phyloP scores from a whole-genome alignment of 2,329 filamentous ascomycete genomes.

The Pseudogymnoascus sp. region DNA sequence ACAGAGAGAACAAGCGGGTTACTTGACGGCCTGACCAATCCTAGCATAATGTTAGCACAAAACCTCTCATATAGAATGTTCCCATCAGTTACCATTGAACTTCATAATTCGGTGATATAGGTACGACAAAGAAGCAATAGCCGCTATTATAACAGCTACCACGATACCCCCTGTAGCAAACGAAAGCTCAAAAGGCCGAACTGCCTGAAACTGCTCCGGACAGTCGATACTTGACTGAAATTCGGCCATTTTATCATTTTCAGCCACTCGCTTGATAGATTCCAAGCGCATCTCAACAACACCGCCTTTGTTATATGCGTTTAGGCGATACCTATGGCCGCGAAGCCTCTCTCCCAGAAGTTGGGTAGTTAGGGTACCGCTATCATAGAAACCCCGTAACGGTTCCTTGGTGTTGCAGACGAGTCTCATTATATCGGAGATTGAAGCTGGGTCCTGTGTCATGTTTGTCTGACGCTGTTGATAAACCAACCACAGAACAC shows the following conservation, averaged over 20 bases:
- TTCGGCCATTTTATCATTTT: neutral
- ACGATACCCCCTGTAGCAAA: conserved; percentile 10
- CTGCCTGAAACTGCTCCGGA: neutral
- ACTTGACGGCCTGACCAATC: conserved; percentile 15
- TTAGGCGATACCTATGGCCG: neutral
- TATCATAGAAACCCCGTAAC: neutral
- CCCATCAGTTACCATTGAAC: conserved; percentile 14
- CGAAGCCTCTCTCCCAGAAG: neutral
- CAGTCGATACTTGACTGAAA: neutral
- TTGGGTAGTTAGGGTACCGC: conserved; percentile 1
- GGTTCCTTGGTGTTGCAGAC: conserved; percentile 12
- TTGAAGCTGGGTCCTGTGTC: conserved; percentile 22
- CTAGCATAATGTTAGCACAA: conserved; percentile 7
- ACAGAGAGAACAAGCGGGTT: conserved; percentile 28
- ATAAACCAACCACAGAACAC: conserved; percentile 16
- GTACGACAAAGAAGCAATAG: conserved; percentile 11
- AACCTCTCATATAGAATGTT: neutral
- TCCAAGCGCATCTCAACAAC: neutral
- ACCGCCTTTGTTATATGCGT: neutral
- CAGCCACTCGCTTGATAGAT: neutral
- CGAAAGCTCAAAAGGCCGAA: conserved; percentile 17
- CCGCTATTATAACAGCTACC: neutral
- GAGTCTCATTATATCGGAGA: conserved; percentile 22
- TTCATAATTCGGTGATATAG: conserved; percentile 12
- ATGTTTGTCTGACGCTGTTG: conserved; percentile 18